Base-by-base conservation (phyloP, 768 basidiomycete species). In the Russula compacta region DNA sequence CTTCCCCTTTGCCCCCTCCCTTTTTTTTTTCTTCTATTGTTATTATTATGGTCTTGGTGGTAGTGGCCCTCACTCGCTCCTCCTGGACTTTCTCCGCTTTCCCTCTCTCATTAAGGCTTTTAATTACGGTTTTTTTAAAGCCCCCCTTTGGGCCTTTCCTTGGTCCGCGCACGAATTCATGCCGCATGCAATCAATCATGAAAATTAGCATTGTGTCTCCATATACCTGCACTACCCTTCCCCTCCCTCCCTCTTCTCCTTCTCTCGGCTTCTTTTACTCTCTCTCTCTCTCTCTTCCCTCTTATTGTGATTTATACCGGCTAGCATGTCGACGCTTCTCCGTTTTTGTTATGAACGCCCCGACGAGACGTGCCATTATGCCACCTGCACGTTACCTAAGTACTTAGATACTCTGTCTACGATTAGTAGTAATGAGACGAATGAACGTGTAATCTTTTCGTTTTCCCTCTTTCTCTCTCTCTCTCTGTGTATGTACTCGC, bases 11-110 rank as follows among this genome's bases (percentile, higher is more conserved):
- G 11, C 19, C 12, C 24, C 35, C 33, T 44, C 46, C 40, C 56
- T 43, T 47, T 17, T 14, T 53, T 11, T 57, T 46, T 54, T 53
- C 54, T 56, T 61, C 57, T 64, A 59, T 56, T 51, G 52, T 68
- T 69, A 64, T 66, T 61, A 58, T 64, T 58, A 58, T 59, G 53
- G 43, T 59, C 47, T 29, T 49, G 57, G 35, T 24, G 53, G 24
- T 29, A 3, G 24, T 29, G 24, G 24, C 24, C 24, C 24, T 29
- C 55, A n/a, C 39, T 39, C 19, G 14, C 19, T 52, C 21, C 53
- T 53, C 33, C 59, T 53, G 59, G 63, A 56, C 40, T 58, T 29
- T 29, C 54, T 59, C 59, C 36, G n/a, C 24, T 52, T 50, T 53
- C 51, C 44, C 63, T 49, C 36, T 35, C 36, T n/a, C 17, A 19